Evolutionary conservation across 2,329 filamentous ascomycete genomes (phyloP), one percentile per base, ranked within the genome.

Genomic region (Colletotrichum musae): DNA sequence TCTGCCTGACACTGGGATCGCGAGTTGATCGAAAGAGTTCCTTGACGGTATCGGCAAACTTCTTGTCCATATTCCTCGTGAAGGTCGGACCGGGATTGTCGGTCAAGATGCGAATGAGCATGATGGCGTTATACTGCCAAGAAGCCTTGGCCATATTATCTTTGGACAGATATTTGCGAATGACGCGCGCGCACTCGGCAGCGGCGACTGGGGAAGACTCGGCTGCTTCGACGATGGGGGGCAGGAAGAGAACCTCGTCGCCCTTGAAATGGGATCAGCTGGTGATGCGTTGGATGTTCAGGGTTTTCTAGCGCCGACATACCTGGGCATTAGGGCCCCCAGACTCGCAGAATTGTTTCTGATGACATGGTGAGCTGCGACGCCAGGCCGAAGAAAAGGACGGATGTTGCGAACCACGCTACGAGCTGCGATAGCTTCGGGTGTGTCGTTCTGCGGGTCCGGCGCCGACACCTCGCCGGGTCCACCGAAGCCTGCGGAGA

Each of bases 91-190:
- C 95, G 0, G 96, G 96, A 78, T 99, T 98, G 80, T 98, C 95
- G 74, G 91, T 87, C 73, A 99, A 85, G 76, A 99, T 99, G 71
- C 95, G 92, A 74, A 97, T 86, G 64, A 99, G 88, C 96, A 98
- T 98, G 76, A 98, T 91, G 72, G 94, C 92, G 82, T 98, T 98
- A 86, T 98, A 98, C 80, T 98, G 95, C 74, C 91, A 90, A 75
- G 93, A 90, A 10, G 93, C 85, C 53, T 84, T 84, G 28, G 80
- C 78, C 74, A 81, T 89, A 80, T 93, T 90, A 53, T 95, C 92
- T 73, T 91, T 92, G 74, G 89, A 87, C 69, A 99, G 85, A 79
- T 92, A 95, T 79, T 94, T 95, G 78, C 94, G 92, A 77, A 98
- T 94, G 73, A 92, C 86, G 73, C 89, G 85, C 58, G 94, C 94